Evolutionary conservation across 208 protist genomes (phyloP).

Genomic region (Vickermania spadyakhi): DNA sequence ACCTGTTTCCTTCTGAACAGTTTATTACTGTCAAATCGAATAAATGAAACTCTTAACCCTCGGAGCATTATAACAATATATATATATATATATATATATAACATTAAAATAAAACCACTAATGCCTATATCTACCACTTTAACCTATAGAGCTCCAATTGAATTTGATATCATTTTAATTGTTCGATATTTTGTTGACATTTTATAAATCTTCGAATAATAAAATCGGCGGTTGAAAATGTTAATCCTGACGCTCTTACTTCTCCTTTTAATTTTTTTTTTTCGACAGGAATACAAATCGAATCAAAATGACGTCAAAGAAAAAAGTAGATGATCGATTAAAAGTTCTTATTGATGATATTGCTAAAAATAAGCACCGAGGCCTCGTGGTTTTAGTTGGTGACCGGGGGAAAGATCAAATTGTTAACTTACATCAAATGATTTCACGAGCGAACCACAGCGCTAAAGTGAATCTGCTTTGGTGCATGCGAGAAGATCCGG

Average conservation of each 20-base stretch:
- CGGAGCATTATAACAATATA: too few relatives aligned
- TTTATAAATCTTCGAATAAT: neutral
- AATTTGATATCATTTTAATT: too few relatives aligned
- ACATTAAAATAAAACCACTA: too few relatives aligned
- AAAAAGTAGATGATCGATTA: slow-evolving; percentile 95
- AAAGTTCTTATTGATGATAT: slow-evolving; percentile 96
- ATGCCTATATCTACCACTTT: too few relatives aligned
- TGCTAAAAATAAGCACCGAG: slow-evolving; percentile 92
- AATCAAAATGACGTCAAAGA: slow-evolving; percentile 15
- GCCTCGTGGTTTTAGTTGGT: slow-evolving; percentile 98
- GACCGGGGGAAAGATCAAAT: slow-evolving; percentile 96
- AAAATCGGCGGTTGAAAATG: neutral
- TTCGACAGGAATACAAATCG: neutral
- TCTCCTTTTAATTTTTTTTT: slow-evolving; percentile 8
- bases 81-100: too few relatives aligned
- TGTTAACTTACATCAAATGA: slow-evolving; percentile 98
- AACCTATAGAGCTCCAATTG: too few relatives aligned
- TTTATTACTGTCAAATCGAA: too few relatives aligned
- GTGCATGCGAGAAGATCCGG: slow-evolving; percentile 99
- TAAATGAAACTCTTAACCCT: too few relatives aligned
- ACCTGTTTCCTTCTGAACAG: too few relatives aligned
- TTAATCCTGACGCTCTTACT: slow-evolving; percentile 4
- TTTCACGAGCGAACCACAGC: slow-evolving; percentile 95
- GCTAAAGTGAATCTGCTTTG: slow-evolving; percentile 97
- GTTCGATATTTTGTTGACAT: neutral